Evolutionary conservation across 2,329 filamentous ascomycete genomes (phyloP), one percentile per base, ranked within the genome.

Genomic region (Ophiostoma perfectum): DNA sequence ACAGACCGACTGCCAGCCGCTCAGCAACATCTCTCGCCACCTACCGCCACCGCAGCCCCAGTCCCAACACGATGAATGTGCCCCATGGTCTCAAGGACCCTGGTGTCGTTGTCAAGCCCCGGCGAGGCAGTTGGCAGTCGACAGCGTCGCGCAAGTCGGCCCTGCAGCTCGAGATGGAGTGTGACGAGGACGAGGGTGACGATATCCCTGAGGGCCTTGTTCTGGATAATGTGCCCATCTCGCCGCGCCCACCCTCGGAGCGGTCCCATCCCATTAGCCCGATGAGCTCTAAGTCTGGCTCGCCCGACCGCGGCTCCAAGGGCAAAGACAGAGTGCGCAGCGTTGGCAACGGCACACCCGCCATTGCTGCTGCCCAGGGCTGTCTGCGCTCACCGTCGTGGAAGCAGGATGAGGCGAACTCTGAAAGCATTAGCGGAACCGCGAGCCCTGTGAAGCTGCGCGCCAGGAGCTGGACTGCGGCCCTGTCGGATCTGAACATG

Each of bases 181-280:
- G 85, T 70, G 88, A 92, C 73, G 86, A 89, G 66, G 90, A 93
- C 72, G 89, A 93, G 67, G 88, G 86, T 67, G 90, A 93, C 74
- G 87, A 91, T 69, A 88, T 95, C 42, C 91, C 91, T 0, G 90
- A 93, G 39, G 90, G 91, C 67, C 84, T 91, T 38, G 84, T 93
- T 66, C 84, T 95, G 64, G 90, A 92, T 78, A 95, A 95, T 72
- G 88, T 95, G 2, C 91, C 91, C 5, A 86, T 95, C 63, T 93
- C 91, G 0, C 91, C 91, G n/a, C 82, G 87, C 1, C 87, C 86
- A 1, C 80, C 80, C 1, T 80, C 80, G 38, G 85, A 88, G 70
- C 81, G 87, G 16, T 78, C 83, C 0, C 80, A 68, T 1, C 80
- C 6, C 14, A 68, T 69, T 45, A 88, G 84, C 74, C 79, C 81